Evolutionary conservation across 2,329 filamentous ascomycete genomes (phyloP).

Genomic region (Pseudogymnoascus sp.): DNA sequence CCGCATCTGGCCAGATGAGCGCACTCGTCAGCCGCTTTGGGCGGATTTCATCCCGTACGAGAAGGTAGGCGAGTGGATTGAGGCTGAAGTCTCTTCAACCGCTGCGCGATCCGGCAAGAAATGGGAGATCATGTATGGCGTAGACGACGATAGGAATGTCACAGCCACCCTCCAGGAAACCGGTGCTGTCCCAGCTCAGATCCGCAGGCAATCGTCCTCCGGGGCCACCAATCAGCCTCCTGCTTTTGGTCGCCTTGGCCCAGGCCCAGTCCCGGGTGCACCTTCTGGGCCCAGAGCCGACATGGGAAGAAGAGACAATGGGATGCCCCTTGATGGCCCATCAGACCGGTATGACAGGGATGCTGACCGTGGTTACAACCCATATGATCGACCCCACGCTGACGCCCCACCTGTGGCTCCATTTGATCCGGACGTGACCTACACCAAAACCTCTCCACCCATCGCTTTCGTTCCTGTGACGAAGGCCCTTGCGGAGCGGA

Average conservation of each 20-base stretch:
- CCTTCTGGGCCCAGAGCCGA: conserved; percentile 29
- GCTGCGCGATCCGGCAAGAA: conserved; percentile 37
- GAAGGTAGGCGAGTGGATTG: conserved; percentile 66
- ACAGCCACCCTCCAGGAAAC: conserved; percentile 50
- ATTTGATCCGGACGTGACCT: conserved; percentile 10
- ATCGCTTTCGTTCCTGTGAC: conserved; percentile 46
- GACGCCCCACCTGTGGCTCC: background rate
- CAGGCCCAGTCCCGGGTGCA: conserved; percentile 17
- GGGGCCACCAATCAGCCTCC: background rate
- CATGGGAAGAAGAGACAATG: background rate
- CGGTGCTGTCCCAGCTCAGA: conserved; percentile 18
- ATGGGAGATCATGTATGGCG: conserved; percentile 70
- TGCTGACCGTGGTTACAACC: background rate
- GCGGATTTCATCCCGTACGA: conserved; percentile 84
- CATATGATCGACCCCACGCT: background rate
- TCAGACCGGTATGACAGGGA: background rate
- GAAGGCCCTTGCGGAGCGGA: conserved; percentile 54
- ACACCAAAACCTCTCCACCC: conserved; percentile 37
- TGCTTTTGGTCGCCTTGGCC: background rate
- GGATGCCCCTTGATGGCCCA: background rate
- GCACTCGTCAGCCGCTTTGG: conserved; percentile 74
- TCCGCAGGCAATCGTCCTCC: conserved; percentile 3
- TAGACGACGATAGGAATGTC: conserved; percentile 46
- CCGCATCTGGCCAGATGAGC: conserved; percentile 79
- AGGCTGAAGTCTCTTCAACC: conserved; percentile 50